phyloP scores from a whole-genome alignment of 202 grass and related monocot species.

The Dendrocalamus latiflorus region DNA sequence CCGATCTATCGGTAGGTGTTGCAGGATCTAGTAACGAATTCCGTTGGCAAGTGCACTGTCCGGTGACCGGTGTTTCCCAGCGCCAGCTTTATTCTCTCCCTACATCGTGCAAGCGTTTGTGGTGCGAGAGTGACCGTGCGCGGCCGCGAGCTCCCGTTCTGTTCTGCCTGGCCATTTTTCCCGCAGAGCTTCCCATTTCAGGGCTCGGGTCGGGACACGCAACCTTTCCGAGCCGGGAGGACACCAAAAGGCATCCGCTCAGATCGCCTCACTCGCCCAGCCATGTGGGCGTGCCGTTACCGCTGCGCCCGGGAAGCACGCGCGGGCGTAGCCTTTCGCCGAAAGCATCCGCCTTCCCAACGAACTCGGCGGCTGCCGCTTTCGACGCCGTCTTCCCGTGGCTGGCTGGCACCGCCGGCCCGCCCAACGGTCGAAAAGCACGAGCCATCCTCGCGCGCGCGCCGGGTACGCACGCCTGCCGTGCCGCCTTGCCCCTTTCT shows the following conservation, averaged over 20 bases:
- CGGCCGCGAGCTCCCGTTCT: too few species aligned
- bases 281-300: not conserved
- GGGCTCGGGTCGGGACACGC: not conserved
- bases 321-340: constrained; percentile 25
- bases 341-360: constrained; percentile 7
- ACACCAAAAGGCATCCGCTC: not conserved
- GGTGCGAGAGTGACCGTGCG: not conserved
- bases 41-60: not conserved
- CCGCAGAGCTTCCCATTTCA: constrained; percentile 1
- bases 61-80: not conserved
- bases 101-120: not conserved
- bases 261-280: not conserved
- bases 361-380: not conserved
- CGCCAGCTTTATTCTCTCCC: not conserved
- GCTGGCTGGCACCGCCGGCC: not conserved
- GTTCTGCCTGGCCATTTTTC: not conserved
- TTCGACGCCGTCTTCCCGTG: not conserved
- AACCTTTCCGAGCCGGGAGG: not conserved
- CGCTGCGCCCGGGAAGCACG: not conserved
- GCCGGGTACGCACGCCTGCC: not conserved
- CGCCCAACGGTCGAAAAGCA: not conserved
- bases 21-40: not conserved
- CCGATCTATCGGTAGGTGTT: not conserved
- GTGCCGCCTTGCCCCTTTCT: not conserved
- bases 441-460: not conserved